Evolutionary conservation across 2,329 filamentous ascomycete genomes (phyloP), one percentile per base, ranked within the genome.

Genomic region (Colletotrichum sp.): DNA sequence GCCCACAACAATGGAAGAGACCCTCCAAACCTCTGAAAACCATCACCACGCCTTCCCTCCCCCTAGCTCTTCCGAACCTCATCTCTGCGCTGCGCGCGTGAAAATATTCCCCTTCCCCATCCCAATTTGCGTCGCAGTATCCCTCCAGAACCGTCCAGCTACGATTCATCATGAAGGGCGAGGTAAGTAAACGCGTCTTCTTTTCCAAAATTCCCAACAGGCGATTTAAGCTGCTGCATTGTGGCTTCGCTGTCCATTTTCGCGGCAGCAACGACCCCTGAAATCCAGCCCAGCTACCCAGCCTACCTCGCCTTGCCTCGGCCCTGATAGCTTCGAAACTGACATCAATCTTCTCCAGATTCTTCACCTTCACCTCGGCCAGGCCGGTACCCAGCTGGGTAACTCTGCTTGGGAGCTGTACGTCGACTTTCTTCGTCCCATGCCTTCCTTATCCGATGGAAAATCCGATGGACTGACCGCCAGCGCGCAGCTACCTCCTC

Each of bases 371-470:
- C 91, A 92, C 84, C 85, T 92, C 81, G 91, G 91, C 85, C 91
- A 94, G 89, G 93, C 93, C 87, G 93, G 93, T 87, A 91, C 89
- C 83, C 93, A 94, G 91, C 92, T 94, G 79, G 93, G 93, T 83
- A 94, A 94, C 89, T 93, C 92, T 84, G 93, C 93, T 81, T 94
- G 93, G 93, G 93, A 94, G 87, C 92, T 94, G 93, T 94, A 90
- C 83, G 92, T 88, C 28, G 78, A 72, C 30, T 64, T 55, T 32
- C n/a, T 34, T 44, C 63, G 36, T 34, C 52, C 62, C 64, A n/a
- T 69, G 26, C 39, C 32, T 57, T 66, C 32, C 52, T 44, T 18
- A 59, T 69, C 16, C 49, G 32, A 72, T 68, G 74, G 81, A 44
- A 84, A 73, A 39, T 36, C n/a, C 59, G 16, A 39, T 73, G 63